phyloP scores from a whole-genome alignment of 2,329 filamentous ascomycete species.

The Periconia digitata region DNA sequence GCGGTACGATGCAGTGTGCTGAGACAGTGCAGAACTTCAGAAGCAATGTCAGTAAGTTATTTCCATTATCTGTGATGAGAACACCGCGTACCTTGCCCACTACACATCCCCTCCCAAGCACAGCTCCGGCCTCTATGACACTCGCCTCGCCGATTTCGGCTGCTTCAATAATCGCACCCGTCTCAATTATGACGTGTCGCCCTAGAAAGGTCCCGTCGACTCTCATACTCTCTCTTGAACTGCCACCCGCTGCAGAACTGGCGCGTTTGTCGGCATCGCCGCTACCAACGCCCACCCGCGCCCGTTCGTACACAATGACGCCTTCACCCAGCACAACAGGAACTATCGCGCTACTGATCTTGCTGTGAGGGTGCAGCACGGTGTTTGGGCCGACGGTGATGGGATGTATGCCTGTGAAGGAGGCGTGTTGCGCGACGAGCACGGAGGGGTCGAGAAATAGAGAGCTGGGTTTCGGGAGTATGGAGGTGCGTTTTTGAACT shows the following conservation, averaged over 20 bases:
- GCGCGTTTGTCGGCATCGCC: constrained; percentile 17
- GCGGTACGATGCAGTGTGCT: constrained; percentile 37
- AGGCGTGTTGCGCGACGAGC: constrained; percentile 52
- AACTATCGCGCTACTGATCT: constrained; percentile 45
- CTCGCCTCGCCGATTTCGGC: constrained; percentile 41
- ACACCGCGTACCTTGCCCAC: constrained; percentile 46
- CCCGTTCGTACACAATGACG: constrained; percentile 76
- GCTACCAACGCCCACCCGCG: constrained; percentile 43
- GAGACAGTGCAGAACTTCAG: constrained; percentile 49
- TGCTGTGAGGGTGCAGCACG: constrained; percentile 82
- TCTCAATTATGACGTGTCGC: constrained; percentile 48
- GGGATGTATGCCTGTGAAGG: constrained; percentile 68
- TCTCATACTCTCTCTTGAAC: constrained; percentile 12
- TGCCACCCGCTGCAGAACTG: constrained; percentile 9
- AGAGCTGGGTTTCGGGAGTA: constrained; percentile 41
- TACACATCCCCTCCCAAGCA: constrained; percentile 34
- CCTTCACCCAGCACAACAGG: constrained; percentile 48
- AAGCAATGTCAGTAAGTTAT: constrained; percentile 2
- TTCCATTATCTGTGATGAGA: neutral
- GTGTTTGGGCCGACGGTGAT: constrained; percentile 77
- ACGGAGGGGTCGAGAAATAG: constrained; percentile 49
- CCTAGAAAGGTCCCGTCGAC: constrained; percentile 42
- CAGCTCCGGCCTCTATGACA: constrained; percentile 36
- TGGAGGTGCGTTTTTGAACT: constrained; percentile 37
- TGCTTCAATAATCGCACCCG: constrained; percentile 44